Base-by-base conservation (phyloP, 2,329 filamentous ascomycete genomes). In the Aspergillus fijiensis region DNA sequence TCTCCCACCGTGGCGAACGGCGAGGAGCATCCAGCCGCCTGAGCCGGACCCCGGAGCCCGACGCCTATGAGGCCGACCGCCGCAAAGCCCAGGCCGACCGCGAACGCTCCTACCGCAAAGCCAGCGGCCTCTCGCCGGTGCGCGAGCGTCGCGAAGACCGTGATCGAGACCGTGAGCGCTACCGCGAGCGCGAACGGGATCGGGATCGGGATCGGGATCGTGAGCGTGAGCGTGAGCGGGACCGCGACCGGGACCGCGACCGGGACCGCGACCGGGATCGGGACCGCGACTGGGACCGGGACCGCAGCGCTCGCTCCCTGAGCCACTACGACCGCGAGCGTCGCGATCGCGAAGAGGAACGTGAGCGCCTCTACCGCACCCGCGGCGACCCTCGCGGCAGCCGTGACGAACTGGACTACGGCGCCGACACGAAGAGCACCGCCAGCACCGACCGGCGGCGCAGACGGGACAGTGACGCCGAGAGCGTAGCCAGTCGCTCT, bases 21-120 rank as follows among this genome's bases (percentile, higher is more conserved):
- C 70, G 74, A 50, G 74, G 76, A 55, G 71, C 71, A 27, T 72
- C 76, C 48, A 80, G 80, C 66, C 83, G 91, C 68, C 85, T 86
- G 68, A 96, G 91, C 72, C 91, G 92, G 69, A 93, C 89, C 68
- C 93, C 92, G n/a, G 95, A 98, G 76, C 86, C 87, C 60, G 93
- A 99, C 78, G 87, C 91, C 21, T 99, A 99, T 76, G 95, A 98
- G 77, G 95, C 93, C 61, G 95, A 99, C 74, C 88, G 95, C 66
- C 89, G 92, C 70, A 95, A 94, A 76, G 94, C 94, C 49, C 93
- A 95, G 72, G 92, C 93, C 60, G 93, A 96, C 73, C 89, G 96
- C 51, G 96, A 98, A 79, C 89, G 93, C 66, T 93, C 96, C 69
- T 96, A 96, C 78, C 88, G 91, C 75, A 96, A 95, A 79, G 87